A percentile compares a stretch with the other conserved stretches of the same genome.
Evolutionary conservation across 78 protist genomes (phyloP).

Genomic region (Dictyostelium intermedium): DNA sequence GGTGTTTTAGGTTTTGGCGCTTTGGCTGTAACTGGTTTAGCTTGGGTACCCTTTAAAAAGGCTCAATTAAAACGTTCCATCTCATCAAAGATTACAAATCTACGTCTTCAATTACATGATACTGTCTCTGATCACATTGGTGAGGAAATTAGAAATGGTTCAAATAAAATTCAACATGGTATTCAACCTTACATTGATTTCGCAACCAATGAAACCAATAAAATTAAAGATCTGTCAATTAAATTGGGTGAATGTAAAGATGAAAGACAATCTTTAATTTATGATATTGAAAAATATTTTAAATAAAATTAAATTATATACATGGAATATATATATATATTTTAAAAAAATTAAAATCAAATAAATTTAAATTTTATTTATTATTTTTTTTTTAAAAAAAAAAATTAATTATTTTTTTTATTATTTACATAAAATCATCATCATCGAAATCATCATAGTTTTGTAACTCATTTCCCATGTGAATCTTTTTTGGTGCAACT

Average conservation of each 20-base stretch:
- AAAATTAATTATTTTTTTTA: background rate
- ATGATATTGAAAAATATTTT: slow-evolving; percentile 38
- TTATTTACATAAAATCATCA: slow-evolving; percentile 52
- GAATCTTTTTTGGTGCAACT: slow-evolving; percentile 15
- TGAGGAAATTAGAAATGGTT: slow-evolving; percentile 14
- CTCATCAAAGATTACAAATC: slow-evolving; percentile 7
- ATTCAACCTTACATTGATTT: slow-evolving; percentile 49
- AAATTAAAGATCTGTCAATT: background rate
- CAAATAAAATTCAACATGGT: slow-evolving; percentile 31
- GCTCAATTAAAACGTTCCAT: slow-evolving; percentile 38
- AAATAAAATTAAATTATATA: background rate
- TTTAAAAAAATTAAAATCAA: background rate
- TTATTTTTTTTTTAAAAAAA: background rate
- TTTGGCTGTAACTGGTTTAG: slow-evolving; percentile 61
- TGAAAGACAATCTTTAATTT: background rate
- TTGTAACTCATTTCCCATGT: slow-evolving; percentile 25
- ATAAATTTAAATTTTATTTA: background rate
- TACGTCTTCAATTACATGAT: background rate
- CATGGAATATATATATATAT: background rate
- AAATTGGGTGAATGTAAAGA: background rate
- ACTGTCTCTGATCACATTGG: background rate
- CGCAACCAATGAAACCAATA: background rate
- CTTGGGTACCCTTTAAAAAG: slow-evolving; percentile 39
- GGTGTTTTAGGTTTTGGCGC: slow-evolving; percentile 66
- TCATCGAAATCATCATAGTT: slow-evolving; percentile 38